phyloP scores from a whole-genome alignment of 352 stramenopile genomes.

The Pythium folliculosum region DNA sequence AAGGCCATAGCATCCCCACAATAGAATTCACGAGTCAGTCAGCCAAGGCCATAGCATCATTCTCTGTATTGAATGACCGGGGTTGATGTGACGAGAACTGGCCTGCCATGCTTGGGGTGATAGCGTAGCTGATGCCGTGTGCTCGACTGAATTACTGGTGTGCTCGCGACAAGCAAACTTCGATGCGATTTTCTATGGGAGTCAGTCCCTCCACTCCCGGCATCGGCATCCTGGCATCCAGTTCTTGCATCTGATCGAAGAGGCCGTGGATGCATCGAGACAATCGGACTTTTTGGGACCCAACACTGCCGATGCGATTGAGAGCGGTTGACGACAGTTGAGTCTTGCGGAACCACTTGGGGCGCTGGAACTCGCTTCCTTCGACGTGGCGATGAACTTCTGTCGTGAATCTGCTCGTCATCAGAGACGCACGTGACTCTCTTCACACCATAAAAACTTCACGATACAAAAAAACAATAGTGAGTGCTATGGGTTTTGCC shows the following conservation, averaged over 20 bases:
- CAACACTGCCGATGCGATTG: neutral
- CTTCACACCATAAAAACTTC: constrained; percentile 7
- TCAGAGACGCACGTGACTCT: neutral
- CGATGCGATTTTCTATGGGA: neutral
- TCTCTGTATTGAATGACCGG: constrained; percentile 1
- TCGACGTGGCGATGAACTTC: neutral
- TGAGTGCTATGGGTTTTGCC: neutral
- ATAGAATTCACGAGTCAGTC: no score
- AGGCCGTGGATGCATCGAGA: neutral
- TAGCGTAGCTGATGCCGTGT: neutral
- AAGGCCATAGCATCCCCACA: no score
- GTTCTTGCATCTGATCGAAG: neutral
- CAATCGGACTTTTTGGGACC: neutral
- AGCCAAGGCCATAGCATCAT: no score
- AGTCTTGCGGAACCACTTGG: neutral
- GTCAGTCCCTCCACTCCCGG: no score
- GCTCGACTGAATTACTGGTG: constrained; percentile 10
- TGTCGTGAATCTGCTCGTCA: neutral
- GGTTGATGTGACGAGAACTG: constrained; percentile 3
- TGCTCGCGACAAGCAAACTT: neutral
- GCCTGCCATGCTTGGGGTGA: neutral
- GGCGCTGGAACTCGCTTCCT: neutral
- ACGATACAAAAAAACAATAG: neutral
- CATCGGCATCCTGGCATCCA: neutral
- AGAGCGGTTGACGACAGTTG: neutral